These are phyloP conservation scores for Phytophthora agathidicida DNA, from an alignment of 352 stramenopile species.

Conservation along the genomic window DNA sequence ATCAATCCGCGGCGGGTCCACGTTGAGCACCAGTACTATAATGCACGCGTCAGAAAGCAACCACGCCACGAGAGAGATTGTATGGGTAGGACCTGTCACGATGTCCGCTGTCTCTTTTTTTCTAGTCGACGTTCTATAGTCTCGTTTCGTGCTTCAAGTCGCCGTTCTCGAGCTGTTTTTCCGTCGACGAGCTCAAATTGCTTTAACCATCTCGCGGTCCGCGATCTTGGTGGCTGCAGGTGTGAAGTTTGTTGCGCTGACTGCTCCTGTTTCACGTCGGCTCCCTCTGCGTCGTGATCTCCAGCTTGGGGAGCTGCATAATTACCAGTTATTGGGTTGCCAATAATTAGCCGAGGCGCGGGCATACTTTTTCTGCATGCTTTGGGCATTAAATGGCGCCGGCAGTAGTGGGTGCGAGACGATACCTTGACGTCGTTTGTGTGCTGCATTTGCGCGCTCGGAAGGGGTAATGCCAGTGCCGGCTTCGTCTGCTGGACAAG, in stretches of 20 bases:
- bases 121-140: slow-evolving; percentile 1
- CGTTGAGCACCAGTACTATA: neutral
- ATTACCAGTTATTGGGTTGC: neutral
- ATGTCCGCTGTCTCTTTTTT: neutral
- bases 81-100: neutral
- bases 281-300: neutral
- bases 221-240: neutral
- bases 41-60: no score
- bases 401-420: no score
- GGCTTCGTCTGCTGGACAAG: no score
- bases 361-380: neutral
- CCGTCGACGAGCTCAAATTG: slow-evolving; percentile 30
- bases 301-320: neutral
- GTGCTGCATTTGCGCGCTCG: no score
- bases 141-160: slow-evolving; percentile 11
- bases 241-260: neutral
- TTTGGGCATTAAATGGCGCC: no score
- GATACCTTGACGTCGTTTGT: no score
- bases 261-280: neutral
- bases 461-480: no score
- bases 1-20: neutral
- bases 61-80: no score
- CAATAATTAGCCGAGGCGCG: neutral
- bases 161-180: slow-evolving; percentile 18
- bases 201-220: slow-evolving; percentile 5